Percentiles rank a stretch among this genome's conserved stretches.
These are phyloP conservation scores for Melampsora americana DNA, from an alignment of 1,284 basidiomycete genomes.

Conservation along the genomic window DNA sequence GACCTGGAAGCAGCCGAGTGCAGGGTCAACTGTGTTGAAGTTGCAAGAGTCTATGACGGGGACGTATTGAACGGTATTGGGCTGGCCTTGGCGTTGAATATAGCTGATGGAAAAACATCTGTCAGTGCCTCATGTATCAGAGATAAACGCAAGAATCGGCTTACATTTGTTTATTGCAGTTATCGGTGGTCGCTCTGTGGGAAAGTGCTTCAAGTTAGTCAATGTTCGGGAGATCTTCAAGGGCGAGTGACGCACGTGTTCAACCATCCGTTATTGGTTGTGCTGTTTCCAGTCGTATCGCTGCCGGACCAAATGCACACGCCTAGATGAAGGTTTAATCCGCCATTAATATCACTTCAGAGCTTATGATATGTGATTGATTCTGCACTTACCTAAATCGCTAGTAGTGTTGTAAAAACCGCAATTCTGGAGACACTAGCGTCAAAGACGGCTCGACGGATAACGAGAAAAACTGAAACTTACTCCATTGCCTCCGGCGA, in stretches of 20 bases:
- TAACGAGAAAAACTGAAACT: neutral
- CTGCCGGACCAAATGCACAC: conserved; percentile 2
- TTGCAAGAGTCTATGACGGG: conserved; percentile 24
- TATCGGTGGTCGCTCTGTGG: neutral
- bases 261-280: neutral
- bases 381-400: neutral
- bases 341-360: neutral
- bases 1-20: conserved; percentile 23
- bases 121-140: neutral
- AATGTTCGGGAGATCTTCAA: neutral
- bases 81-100: conserved; percentile 25
- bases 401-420: neutral
- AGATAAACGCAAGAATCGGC: neutral
- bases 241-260: neutral
- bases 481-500: neutral
- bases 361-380: neutral
- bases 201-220: neutral
- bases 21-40: neutral
- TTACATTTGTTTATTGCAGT: conserved; percentile 36
- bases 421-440: neutral
- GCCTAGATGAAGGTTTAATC: neutral
- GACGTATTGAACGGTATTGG: conserved; percentile 15
- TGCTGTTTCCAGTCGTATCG: neutral
- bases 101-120: neutral
- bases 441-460: neutral